A percentile compares a stretch with the other conserved stretches of the same genome.
These are phyloP conservation scores for Crucihimalaya himalaica DNA, from an alignment of 345 rosid species.

Conservation along the genomic window DNA sequence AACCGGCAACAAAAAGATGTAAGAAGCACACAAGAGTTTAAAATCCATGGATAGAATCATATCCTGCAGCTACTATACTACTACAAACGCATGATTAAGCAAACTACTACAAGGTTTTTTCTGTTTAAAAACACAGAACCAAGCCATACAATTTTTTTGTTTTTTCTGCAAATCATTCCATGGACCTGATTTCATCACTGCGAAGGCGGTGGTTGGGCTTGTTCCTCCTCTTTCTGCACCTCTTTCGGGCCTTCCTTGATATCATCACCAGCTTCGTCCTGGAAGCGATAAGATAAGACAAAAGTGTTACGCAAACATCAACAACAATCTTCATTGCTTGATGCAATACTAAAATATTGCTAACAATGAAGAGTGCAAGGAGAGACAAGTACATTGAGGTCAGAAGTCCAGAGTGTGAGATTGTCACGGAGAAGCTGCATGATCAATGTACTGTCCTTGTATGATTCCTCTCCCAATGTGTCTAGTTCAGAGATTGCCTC, in stretches of 20 bases:
- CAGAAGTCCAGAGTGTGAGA: slow-evolving; percentile 98
- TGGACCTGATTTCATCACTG: slow-evolving; percentile 44
- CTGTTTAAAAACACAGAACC: slow-evolving; percentile 6
- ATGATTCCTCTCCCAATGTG: slow-evolving; percentile 93
- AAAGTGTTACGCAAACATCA: slow-evolving; percentile 15
- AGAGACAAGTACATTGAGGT: slow-evolving; percentile 57
- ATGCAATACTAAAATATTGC: not conserved
- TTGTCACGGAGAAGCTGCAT: slow-evolving; percentile 98
- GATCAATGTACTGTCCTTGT: slow-evolving; percentile 97
- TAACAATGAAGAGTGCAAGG: not conserved
- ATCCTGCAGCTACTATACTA: slow-evolving; percentile 3
- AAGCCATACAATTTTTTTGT: slow-evolving; percentile 1
- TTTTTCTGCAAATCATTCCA: not conserved
- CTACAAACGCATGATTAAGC: slow-evolving; percentile 23
- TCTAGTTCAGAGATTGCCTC: slow-evolving; percentile 97
- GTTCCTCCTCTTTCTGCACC: slow-evolving; percentile 37
- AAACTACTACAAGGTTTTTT: slow-evolving; percentile 13
- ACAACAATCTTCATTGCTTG: not conserved
- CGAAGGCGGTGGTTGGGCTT: slow-evolving; percentile 5
- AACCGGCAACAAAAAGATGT: not conserved
- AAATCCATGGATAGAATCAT: slow-evolving; percentile 8
- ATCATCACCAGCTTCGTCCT: slow-evolving; percentile 89
- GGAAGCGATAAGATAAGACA: slow-evolving; percentile 11
- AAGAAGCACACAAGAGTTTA: slow-evolving; percentile 23
- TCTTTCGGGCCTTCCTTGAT: slow-evolving; percentile 83